A percentile compares a stretch with the other conserved stretches of the same genome.
Evolutionary conservation across 108 stramenopile genomes (phyloP).

Genomic region (Bacterosira constricta): DNA sequence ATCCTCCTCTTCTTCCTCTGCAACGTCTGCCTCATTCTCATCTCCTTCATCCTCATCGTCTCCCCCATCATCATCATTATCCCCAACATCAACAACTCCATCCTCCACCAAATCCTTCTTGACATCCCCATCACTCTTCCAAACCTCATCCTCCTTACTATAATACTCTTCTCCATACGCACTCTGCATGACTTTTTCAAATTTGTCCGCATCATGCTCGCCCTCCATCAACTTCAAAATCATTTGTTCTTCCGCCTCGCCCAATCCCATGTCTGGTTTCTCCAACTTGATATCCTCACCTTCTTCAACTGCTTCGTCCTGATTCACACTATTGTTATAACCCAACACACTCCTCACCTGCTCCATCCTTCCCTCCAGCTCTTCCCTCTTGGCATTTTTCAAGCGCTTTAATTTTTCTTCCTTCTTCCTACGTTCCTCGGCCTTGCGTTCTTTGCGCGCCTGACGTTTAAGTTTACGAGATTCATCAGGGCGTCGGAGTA

Average conservation of each 20-base stretch:
- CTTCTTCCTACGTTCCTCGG: conserved; percentile 90
- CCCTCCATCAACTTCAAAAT: conserved; percentile 91
- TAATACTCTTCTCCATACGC: conserved; percentile 97
- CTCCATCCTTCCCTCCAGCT: conserved; percentile 79
- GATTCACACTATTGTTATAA: conserved; percentile 7
- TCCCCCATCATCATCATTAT: conserved; percentile 58
- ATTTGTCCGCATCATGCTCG: conserved; percentile 95
- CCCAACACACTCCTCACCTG: conserved; percentile 86
- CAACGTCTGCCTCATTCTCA: conserved; percentile 20
- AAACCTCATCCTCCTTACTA: conserved; percentile 81
- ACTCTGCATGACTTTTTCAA: conserved; percentile 83
- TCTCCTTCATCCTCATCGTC: conserved; percentile 45
- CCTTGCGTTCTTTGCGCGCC: conserved; percentile 91
- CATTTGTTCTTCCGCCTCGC: conserved; percentile 66
- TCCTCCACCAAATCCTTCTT: conserved; percentile 63
- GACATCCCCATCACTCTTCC: conserved; percentile 81
- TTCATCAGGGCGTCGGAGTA: conserved; percentile 92
- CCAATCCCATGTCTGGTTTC: conserved; percentile 6
- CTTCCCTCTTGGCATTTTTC: conserved; percentile 95
- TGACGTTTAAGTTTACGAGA: conserved; percentile 88
- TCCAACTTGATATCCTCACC: conserved; percentile 10
- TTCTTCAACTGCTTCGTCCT: conserved; percentile 20
- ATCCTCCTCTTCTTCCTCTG: conserved; percentile 52
- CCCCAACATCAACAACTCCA: conserved; percentile 50
- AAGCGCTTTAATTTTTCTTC: conserved; percentile 94